Conservation (phyloP, 768 basidiomycete species). For the Pleurotus ostreatus region DNA sequence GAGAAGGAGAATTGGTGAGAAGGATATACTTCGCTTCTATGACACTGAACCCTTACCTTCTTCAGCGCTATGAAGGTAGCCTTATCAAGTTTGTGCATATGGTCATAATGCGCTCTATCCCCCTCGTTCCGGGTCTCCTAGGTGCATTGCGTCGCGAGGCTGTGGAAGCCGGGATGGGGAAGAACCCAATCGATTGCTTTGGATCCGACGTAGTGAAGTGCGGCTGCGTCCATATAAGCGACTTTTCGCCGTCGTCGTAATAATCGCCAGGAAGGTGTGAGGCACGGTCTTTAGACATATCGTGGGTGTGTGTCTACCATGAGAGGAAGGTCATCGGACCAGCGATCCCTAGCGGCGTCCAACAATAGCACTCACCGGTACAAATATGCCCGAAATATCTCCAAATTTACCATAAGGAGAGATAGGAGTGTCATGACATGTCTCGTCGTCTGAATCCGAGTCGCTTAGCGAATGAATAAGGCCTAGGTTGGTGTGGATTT, state of each 20-base stretch:
- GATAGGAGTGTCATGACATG: conserved; percentile 6
- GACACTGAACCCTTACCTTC: neutral
- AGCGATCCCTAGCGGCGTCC: neutral
- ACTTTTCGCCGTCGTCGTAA: conserved; percentile 7
- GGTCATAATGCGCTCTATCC: conserved; percentile 7
- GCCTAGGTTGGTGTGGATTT: neutral
- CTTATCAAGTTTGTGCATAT: conserved; percentile 5
- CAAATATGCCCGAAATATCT: conserved; percentile 4
- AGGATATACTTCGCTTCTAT: neutral
- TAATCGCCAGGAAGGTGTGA: neutral
- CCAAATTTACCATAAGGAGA: neutral
- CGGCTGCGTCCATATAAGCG: conserved; percentile 5
- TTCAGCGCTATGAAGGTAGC: conserved; percentile 3
- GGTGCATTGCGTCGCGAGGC: neutral
- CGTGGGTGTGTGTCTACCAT: conserved; percentile 3
- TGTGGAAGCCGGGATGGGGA: neutral
- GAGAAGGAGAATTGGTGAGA: neutral
- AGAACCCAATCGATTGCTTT: conserved; percentile 5
- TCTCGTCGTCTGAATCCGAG: conserved; percentile 6
- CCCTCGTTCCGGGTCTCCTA: neutral
- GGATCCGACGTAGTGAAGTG: conserved; percentile 3
- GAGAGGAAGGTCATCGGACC: conserved; percentile 6
- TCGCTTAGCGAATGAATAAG: conserved; percentile 3
- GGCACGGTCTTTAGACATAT: conserved; percentile 1
- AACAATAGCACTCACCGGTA: neutral